Base-by-base conservation (phyloP, 495 filamentous ascomycete genomes). In the Acidomyces sp. region DNA sequence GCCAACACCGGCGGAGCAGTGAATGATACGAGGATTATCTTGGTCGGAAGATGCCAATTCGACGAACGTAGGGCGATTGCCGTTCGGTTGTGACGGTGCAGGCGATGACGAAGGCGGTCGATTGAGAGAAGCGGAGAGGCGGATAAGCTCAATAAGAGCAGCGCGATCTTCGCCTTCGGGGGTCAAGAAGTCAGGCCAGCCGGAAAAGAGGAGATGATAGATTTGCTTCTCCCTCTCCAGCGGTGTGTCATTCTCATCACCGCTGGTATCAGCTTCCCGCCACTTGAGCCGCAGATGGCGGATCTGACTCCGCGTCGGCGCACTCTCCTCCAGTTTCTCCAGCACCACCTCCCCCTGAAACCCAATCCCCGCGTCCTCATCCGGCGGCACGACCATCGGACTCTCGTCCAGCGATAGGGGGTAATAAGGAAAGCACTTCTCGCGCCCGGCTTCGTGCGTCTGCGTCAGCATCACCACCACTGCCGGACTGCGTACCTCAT, bases 381-480 rank as follows among this genome's bases (percentile, higher is more conserved):
- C 48, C 16, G 24, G 13, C 4, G 22, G 24, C 12, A 51, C 34
- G 4, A 26, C 20, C 32, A 51, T 16, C 19, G 48, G 48, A 2
- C 12, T 18, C 34, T 51, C 48, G 23, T 41, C 37, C 0, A 19
- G 33, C 22, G 67, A 62, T 20, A 70, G 57, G 0, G 90, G 90
- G 47, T 85, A 99, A 51, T 99, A 99, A 31, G 78, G 86, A 30
- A 67, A 83, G 56, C 92, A 96, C 58, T 99, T 96, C 51, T 94
- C 83, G 47, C 69, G 67, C n/a, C 72, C 75, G 2, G 68, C 63
- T 57, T 93, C 88, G 45, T 82, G 75, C 0, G 83, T 93, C 55
- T 87, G 82, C 16, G 88, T 96, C 46, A 96, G 72, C 92, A 96
- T 96, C 21, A 96, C 78, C 37, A 99, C 80, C 17, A 99, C 85